A percentile compares a stretch with the other conserved stretches of the same genome.
Conservation (phyloP, 2,329 filamentous ascomycete genomes). For the Fusarium albosuccineum region DNA sequence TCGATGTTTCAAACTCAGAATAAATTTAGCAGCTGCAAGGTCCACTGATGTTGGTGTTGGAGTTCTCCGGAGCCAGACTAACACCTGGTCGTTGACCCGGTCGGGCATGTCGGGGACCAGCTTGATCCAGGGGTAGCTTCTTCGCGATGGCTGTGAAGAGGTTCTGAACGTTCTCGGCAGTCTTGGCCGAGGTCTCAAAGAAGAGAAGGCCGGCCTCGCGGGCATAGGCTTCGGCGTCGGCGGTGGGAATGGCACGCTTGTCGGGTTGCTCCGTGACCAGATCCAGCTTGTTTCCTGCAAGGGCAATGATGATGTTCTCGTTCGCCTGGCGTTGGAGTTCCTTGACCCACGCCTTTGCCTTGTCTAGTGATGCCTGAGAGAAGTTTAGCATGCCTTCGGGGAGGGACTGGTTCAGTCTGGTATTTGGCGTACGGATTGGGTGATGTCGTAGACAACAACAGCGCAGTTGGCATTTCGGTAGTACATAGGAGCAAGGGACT, state of each 20-base stretch:
- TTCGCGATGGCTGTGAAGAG: conserved; percentile 98
- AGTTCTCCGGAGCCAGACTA: conserved; percentile 67
- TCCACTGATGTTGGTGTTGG: conserved; percentile 68
- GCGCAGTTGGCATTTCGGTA: conserved; percentile 99
- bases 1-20: conserved; percentile 35
- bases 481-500: conserved; percentile 99
- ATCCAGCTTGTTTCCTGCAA: conserved; percentile 98
- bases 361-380: conserved; percentile 89
- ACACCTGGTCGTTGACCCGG: conserved; percentile 71
- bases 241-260: conserved; percentile 90
- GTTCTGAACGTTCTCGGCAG: conserved; percentile 93
- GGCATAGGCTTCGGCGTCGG: conserved; percentile 95
- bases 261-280: conserved; percentile 94
- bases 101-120: conserved; percentile 87
- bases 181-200: conserved; percentile 99
- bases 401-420: neutral
- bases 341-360: conserved; percentile 99
- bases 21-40: conserved; percentile 67
- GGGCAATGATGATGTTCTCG: conserved; percentile 99
- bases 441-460: conserved; percentile 99
- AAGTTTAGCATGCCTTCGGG: conserved; percentile 27
- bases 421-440: conserved; percentile 83
- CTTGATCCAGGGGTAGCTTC: conserved; percentile 97
- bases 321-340: conserved; percentile 98
- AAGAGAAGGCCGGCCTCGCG: conserved; percentile 94